Percentiles rank a stretch among this genome's conserved stretches.
Conservation (phyloP, 768 basidiomycete genomes). For the Steccherinum ochraceum region DNA sequence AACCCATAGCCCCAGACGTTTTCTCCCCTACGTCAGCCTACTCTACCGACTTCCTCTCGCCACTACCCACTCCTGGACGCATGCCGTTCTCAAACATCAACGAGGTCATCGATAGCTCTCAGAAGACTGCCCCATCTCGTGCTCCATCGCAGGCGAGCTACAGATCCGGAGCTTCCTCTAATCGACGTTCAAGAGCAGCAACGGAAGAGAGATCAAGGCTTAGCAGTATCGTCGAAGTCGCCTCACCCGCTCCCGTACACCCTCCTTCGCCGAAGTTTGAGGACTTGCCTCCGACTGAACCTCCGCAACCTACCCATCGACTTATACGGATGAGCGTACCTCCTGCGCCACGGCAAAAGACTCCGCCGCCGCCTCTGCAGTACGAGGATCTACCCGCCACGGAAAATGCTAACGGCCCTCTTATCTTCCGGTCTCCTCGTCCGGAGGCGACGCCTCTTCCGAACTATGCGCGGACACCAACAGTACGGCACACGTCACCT, state of each 20-base stretch:
- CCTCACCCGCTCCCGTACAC: neutral
- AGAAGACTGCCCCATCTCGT: too few relatives aligned
- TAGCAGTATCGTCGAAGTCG: neutral
- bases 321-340: too few relatives aligned
- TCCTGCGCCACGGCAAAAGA: too few relatives aligned
- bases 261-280: neutral
- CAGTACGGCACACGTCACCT: too few relatives aligned
- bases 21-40: constrained; percentile 11
- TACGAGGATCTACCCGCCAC: too few relatives aligned
- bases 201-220: neutral
- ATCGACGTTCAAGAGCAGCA: too few relatives aligned
- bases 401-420: neutral
- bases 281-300: neutral
- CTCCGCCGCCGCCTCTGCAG: too few relatives aligned
- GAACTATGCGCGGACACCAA: too few relatives aligned
- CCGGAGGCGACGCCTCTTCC: neutral
- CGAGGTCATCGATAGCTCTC: neutral
- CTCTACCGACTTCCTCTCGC: constrained; percentile 3
- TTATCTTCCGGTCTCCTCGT: neutral
- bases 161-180: too few relatives aligned
- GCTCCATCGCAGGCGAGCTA: too few relatives aligned
- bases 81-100: neutral
- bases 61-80: neutral
- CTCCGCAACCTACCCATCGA: too few relatives aligned
- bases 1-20: neutral